Evolutionary conservation across 2,329 filamentous ascomycete genomes (phyloP), one percentile per base, ranked within the genome.

Genomic region (Paraphaeosphaeria minitans): DNA sequence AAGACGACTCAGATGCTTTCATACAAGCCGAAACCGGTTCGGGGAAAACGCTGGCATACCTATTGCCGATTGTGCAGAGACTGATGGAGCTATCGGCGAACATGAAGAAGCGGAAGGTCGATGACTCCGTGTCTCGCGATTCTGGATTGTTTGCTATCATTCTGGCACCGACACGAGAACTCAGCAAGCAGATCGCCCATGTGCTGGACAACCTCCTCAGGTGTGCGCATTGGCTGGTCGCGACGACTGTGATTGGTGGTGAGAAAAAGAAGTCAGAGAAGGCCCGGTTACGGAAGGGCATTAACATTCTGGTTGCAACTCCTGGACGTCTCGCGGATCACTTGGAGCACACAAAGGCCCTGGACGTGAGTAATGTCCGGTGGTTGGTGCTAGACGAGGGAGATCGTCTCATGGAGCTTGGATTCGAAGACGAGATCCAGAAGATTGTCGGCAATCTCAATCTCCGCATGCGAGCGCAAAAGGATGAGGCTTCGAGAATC

Each of bases 1-100:
- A 88, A 43, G 89, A 90, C 54, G 90, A 96, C 67, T 88, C 86
- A 47, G 95, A 99, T 80, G 93, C 93, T 2, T 99, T 99, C 70
- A 89, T 99, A 35, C 95, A 98, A 75, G 96, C 95, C 2, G 90
- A 99, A 79, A 99, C 95, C 0, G 95, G 95, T 66, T 99, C 95
- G 0, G 95, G 95, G 79, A 99, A 99, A 80, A 99, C 95, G 0
- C 80, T 99, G 60, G 92, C 95, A n/a, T 99, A 99, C 75, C 83
- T 99, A 4, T 80, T 99, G 7, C 95, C 95, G 1, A 90, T 99
- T 48, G 88, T 99, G 22, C 92, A 99, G 74, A 85, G 93, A 24
- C 89, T 99, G 21, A 86, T 97, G 77, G 84, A 88, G 14, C 83
- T 98, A 31, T 91, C 82, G 66, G 85, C 75, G 72, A 76, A 75